These are phyloP conservation scores for Hymenoscyphus albidus DNA, from an alignment of 2,329 filamentous ascomycete genomes.

Conservation along the genomic window DNA sequence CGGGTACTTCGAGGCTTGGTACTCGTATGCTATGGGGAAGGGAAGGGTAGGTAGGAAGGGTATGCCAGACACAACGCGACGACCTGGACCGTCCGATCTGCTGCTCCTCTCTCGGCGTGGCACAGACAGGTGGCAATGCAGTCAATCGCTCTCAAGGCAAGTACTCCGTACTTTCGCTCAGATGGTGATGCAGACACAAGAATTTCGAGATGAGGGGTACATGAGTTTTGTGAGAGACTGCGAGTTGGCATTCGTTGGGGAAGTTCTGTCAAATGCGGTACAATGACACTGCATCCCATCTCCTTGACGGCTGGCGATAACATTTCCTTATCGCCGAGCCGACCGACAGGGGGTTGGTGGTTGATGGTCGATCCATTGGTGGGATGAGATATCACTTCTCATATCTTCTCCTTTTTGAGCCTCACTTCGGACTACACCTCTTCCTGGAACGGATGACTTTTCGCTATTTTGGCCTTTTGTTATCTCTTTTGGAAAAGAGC, in stretches of 20 bases:
- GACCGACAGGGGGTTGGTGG: background rate
- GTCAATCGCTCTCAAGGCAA: background rate
- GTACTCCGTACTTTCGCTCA: background rate
- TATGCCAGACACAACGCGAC: background rate
- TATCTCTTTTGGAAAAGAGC: too few species aligned
- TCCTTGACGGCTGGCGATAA: background rate
- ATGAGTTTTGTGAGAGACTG: background rate
- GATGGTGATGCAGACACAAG: background rate
- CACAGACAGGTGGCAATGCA: background rate
- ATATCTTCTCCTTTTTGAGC: too few species aligned
- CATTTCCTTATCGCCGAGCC: slow-evolving; percentile 9
- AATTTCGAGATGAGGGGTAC: background rate
- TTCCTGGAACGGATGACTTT: too few species aligned
- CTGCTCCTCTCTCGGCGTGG: background rate
- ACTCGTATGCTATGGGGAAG: too few species aligned
- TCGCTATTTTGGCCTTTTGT: too few species aligned
- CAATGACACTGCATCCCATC: background rate
- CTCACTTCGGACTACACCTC: too few species aligned
- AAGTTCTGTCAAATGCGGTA: background rate
- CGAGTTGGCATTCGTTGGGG: background rate
- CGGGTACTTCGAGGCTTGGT: background rate
- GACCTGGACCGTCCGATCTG: background rate
- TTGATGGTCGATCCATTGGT: background rate
- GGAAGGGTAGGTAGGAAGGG: too few species aligned
- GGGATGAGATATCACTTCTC: background rate